Base-by-base conservation (phyloP, 1,139 yeast genomes). In the Sugiyamaella japonica region DNA sequence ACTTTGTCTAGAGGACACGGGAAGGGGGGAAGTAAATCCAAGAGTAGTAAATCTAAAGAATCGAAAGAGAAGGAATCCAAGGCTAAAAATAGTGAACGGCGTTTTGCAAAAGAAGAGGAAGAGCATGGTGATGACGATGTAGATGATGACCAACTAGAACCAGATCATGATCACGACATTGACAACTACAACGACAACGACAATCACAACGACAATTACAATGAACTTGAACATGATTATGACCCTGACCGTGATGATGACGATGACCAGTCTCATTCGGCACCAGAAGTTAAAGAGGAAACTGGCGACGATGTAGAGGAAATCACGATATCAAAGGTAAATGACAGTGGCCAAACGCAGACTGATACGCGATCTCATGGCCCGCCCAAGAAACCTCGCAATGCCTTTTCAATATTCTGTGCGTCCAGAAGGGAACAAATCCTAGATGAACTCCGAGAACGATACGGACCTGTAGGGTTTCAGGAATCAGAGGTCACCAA, bases 361-460 rank as follows among this genome's bases (percentile, higher is more conserved):
- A 28, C 15, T n/a, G 16, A 8, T 15, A 41, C 42, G 13, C 29
- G 40, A 17, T 20, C 40, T 10, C 15, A 25, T 40, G 80, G 90
- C 64, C 96, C 88, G 65, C 97, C 97, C 13, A 88, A 88, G 64
- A 78, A 95, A 63, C 96, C 97, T 13, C 86, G 95, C 5, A 90
- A 90, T 70, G 96, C 97, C 8, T 89, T 90, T 66, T 76, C 89
- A 59, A 81, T 89, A 53, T 90, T 87, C 67, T 90, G 97, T 72
- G 97, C 90, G 58, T 74, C 82, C 73, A 95, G 89, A 66, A 87
- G 89, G 70, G 96, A 88, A 52, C 76, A 81, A 53, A 80, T 89
- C 48, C 83, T 81, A 61, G 78, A 77, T 53, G 82, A 84, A 57
- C 73, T 79, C 56, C 83, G 78, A 52, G 68, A 67, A 25, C 66